Percentiles rank a stretch among this genome's conserved stretches.
phyloP scores from a whole-genome alignment of 2,329 filamentous ascomycete species.

The Xylaria sp. region DNA sequence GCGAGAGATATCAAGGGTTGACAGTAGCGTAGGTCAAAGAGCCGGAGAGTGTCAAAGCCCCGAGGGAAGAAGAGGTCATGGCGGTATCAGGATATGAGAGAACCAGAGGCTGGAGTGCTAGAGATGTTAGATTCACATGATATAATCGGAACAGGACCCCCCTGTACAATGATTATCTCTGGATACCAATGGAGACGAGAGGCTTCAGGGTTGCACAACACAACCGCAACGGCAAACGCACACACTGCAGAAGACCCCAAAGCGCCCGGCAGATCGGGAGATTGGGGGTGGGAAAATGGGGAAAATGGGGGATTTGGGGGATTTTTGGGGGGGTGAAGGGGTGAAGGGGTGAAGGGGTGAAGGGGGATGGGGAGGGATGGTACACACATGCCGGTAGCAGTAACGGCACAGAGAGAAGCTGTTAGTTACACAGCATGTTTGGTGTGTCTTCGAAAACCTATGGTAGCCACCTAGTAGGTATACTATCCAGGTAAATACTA shows the following conservation, averaged over 20 bases:
- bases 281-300: constrained; percentile 24
- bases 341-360: background rate
- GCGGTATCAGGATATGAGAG: constrained; percentile 17
- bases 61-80: constrained; percentile 10
- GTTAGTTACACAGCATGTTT: constrained; percentile 3
- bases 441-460: background rate
- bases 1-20: constrained; percentile 12
- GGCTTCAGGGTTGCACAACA: constrained; percentile 30
- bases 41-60: constrained; percentile 14
- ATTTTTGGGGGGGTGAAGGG: constrained; percentile 11
- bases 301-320: constrained; percentile 23
- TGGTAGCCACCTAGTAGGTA: too few relatives aligned
- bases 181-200: constrained; percentile 13
- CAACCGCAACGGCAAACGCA: constrained; percentile 26
- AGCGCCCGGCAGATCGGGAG: constrained; percentile 33
- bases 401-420: too few relatives aligned
- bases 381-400: too few relatives aligned
- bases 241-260: constrained; percentile 31
- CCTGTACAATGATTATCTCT: background rate
- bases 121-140: background rate
- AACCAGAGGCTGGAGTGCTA: constrained; percentile 17
- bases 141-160: constrained; percentile 22
- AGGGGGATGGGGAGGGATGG: background rate
- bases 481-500: too few relatives aligned
- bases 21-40: constrained; percentile 17